Conservation (phyloP, 768 basidiomycete species). For the Boletales sp. region DNA sequence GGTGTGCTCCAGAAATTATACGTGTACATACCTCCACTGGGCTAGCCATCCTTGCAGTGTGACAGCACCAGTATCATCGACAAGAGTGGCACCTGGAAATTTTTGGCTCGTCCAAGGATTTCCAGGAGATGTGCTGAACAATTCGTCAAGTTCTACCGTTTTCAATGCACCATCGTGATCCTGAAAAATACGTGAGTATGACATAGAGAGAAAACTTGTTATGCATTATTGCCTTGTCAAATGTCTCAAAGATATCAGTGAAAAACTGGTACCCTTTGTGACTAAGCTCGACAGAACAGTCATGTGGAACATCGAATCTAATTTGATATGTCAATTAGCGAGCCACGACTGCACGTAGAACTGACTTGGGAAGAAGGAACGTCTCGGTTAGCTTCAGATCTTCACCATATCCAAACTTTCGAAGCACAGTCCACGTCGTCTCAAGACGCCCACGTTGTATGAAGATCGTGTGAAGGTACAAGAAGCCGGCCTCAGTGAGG, state of each 20-base stretch:
- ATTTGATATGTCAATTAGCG: conserved; percentile 8
- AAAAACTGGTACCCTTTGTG: conserved; percentile 96
- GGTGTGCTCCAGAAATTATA: conserved; percentile 1
- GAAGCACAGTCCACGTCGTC: conserved; percentile 95
- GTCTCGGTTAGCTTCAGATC: conserved; percentile 85
- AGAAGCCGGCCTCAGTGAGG: conserved; percentile 88
- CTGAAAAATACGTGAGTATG: conserved; percentile 35
- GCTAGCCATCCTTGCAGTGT: conserved; percentile 98
- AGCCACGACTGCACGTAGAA: conserved; percentile 6
- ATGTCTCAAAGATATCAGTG: conserved; percentile 93
- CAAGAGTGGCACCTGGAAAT: conserved; percentile 87
- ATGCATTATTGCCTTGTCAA: conserved; percentile 67
- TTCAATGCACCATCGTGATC: conserved; percentile 95
- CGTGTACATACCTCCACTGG: conserved; percentile 83
- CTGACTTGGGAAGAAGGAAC: conserved; percentile 87
- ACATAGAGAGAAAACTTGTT: neutral
- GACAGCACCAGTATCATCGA: conserved; percentile 83
- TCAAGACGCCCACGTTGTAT: conserved; percentile 94
- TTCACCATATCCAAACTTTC: conserved; percentile 95
- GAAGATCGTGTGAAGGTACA: conserved; percentile 94
- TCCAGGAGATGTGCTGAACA: conserved; percentile 93
- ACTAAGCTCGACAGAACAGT: conserved; percentile 93
- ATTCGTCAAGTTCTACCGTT: conserved; percentile 72
- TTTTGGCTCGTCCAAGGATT: conserved; percentile 94
- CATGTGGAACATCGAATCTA: conserved; percentile 90